A percentile compares a stretch with the other conserved stretches of the same genome.
These are phyloP conservation scores for Heliamphora ciliata DNA, from an alignment of 179 eudicot genomes.

Conservation along the genomic window DNA sequence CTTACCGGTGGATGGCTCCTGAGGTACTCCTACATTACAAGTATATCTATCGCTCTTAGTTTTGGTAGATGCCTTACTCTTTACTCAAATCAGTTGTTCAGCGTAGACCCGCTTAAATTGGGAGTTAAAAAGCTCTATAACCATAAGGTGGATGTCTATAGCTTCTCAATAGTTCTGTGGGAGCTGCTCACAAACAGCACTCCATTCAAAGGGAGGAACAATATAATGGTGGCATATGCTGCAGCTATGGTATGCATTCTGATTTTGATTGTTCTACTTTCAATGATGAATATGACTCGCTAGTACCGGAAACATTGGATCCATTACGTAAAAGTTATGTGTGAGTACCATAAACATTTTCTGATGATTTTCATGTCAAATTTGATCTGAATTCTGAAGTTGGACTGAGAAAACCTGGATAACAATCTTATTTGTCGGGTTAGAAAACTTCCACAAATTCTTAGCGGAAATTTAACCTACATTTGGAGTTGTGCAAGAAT, in stretches of 20 bases:
- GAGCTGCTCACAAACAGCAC: constrained; percentile 36
- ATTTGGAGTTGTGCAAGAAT: background rate
- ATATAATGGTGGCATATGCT: constrained; percentile 38
- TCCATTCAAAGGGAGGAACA: constrained; percentile 36
- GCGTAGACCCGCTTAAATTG: constrained; percentile 18
- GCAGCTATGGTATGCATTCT: constrained; percentile 28
- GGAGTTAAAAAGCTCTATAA: constrained; percentile 38
- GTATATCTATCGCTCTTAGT: background rate
- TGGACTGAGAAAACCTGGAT: background rate
- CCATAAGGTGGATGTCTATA: constrained; percentile 46
- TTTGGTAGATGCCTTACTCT: background rate
- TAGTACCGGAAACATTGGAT: background rate
- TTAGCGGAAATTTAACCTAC: no score
- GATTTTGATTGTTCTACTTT: background rate
- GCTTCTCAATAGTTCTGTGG: constrained; percentile 47
- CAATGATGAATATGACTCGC: background rate
- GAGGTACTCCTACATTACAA: constrained; percentile 26
- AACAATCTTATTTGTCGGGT: background rate
- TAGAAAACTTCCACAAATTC: background rate
- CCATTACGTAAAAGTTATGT: background rate
- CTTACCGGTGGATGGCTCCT: constrained; percentile 24
- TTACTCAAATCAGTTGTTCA: constrained; percentile 26
- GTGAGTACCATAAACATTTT: background rate
- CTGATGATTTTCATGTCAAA: background rate
- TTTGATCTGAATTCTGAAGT: background rate